A percentile compares a stretch with the other conserved stretches of the same genome.
Evolutionary conservation across 2,329 filamentous ascomycete genomes (phyloP).

Genomic region (Colletotrichum falcatum): DNA sequence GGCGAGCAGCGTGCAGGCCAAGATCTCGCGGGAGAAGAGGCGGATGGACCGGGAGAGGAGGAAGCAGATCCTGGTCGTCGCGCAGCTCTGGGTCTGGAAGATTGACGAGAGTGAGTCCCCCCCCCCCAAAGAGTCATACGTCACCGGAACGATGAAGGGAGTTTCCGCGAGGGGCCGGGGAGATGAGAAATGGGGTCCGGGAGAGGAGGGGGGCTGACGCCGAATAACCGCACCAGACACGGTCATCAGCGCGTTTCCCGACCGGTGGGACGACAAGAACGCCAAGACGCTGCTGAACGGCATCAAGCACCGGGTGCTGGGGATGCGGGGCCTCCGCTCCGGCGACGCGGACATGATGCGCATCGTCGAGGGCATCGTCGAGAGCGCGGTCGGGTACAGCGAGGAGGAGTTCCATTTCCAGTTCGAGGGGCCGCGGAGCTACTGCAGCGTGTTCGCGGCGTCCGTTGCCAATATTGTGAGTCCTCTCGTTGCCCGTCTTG

Average conservation of each 20-base stretch:
- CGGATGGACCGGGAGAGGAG: conserved; percentile 45
- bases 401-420: conserved; percentile 43
- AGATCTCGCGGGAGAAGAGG: conserved; percentile 35
- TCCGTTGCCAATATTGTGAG: conserved; percentile 38
- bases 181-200: too few relatives aligned
- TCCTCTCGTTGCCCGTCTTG: background rate
- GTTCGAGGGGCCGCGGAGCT: conserved; percentile 40
- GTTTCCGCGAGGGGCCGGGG: too few relatives aligned
- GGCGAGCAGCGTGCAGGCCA: conserved; percentile 40
- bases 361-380: conserved; percentile 30
- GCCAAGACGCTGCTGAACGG: conserved; percentile 41
- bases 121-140: background rate
- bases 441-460: conserved; percentile 37
- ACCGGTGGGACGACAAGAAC: conserved; percentile 43
- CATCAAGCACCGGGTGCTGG: conserved; percentile 41
- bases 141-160: background rate
- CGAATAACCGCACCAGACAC: conserved; percentile 14
- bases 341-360: conserved; percentile 37
- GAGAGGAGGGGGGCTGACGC: too few relatives aligned
- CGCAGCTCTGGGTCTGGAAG: conserved; percentile 44
- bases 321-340: conserved; percentile 26
- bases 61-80: conserved; percentile 47
- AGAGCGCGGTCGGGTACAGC: conserved; percentile 35
- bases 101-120: conserved; percentile 39
- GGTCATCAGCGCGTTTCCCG: conserved; percentile 41